Evolutionary conservation across 2,329 filamentous ascomycete species (phyloP), one percentile per base, ranked within the genome.

Genomic region (Sporothrix schenckii): DNA sequence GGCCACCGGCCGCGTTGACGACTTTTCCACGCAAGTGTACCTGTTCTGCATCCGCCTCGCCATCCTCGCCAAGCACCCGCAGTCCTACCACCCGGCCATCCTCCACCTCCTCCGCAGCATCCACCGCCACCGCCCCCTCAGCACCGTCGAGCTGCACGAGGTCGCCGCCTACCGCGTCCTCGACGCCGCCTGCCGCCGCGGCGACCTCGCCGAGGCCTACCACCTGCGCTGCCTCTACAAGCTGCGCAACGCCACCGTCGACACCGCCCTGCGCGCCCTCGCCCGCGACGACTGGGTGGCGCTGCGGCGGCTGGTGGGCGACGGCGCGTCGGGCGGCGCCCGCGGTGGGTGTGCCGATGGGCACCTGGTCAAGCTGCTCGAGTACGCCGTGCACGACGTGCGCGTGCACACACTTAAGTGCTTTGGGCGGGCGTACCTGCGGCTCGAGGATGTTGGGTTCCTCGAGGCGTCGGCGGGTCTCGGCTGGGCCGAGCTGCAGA

Each of bases 61-160:
- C 30, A 90, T 99, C 73, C 86, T 97, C 47, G 88, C 91, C 70
- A 88, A 89, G 73, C 90, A 96, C 75, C 91, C 91, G 75, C 92
- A 97, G 75, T 93, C 93, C 1, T 99, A 98, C 79, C 91, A 94
- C 73, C 93, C 94, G 0, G 93, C 94, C 1, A 87, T 98, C 27
- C 86, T 91, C 52, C 89, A 97, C 75, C 86, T 97, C 2, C 83
- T 99, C 14, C 86, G 89, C 58, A 81, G 82, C 9, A 89, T 98
- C 72, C 91, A 96, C 75, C 83, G 85, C 0, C 79, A 83, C 2
- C 87, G 89, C 66, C 89, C 89, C 4, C 86, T 98, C 24, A 88
- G 91, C 0, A 82, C 84, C 2, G 83, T 90, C 6, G 93, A 97
- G 77, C 80, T 93, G 4, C 87, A 89, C 65, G 95, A 98, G 76